Percentiles rank a stretch among this genome's conserved stretches.
Evolutionary conservation across 192 early-diverging fungal genomes (phyloP).

Genomic region (Coemansia sp.): DNA sequence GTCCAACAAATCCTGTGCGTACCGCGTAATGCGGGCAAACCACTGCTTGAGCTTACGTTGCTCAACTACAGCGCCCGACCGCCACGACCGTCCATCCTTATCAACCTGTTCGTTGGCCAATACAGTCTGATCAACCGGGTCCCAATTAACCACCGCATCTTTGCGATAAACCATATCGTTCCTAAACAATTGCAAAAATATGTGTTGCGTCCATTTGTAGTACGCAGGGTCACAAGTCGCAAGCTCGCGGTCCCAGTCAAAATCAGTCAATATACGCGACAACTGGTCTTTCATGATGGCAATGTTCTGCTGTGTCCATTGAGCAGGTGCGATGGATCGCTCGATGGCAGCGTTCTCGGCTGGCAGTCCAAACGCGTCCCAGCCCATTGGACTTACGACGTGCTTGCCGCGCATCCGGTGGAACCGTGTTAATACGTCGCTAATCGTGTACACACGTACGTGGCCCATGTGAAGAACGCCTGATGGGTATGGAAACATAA

Average conservation of each 20-base stretch:
- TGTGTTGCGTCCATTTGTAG: constrained; percentile 92
- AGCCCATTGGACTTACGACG: constrained; percentile 92
- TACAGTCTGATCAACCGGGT: constrained; percentile 93
- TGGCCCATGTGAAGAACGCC: constrained; percentile 95
- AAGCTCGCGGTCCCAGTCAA: constrained; percentile 93
- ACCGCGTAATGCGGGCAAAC: constrained; percentile 88
- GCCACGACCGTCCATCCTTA: constrained; percentile 79
- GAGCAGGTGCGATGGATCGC: constrained; percentile 68
- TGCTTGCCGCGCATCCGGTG: constrained; percentile 70
- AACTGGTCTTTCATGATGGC: constrained; percentile 79
- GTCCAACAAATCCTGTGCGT: constrained; percentile 75
- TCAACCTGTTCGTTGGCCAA: constrained; percentile 97
- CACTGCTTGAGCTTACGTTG: constrained; percentile 82
- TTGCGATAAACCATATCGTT: constrained; percentile 85
- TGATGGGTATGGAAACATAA: constrained; percentile 97
- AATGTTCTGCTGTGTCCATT: constrained; percentile 88
- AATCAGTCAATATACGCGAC: constrained; percentile 68
- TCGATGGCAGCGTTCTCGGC: constrained; percentile 97
- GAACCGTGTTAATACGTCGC: constrained; percentile 81
- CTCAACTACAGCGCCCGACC: constrained; percentile 91
- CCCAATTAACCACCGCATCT: constrained; percentile 94
- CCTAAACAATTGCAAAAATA: constrained; percentile 78
- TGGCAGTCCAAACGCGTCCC: constrained; percentile 98
- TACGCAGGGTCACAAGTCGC: constrained; percentile 84
- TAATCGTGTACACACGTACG: constrained; percentile 93